Base-by-base conservation (phyloP, 495 filamentous ascomycete species). In the Tuber borchii region DNA sequence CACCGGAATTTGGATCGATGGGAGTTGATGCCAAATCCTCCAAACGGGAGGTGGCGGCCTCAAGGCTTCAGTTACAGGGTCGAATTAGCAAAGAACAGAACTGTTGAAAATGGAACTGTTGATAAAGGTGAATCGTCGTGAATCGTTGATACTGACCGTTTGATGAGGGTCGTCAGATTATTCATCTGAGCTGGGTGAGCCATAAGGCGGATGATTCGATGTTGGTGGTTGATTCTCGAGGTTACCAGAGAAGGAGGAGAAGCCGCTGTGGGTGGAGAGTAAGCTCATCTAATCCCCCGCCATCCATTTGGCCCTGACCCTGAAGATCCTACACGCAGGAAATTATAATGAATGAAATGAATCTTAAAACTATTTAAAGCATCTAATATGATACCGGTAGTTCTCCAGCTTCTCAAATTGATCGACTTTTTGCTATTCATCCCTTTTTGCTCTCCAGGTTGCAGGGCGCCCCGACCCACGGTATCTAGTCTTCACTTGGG, bases 131-230 rank as follows among this genome's bases (percentile, higher is more conserved):
- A 31, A 65, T 65, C 56, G 14, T 65, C 3, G 26, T 65, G 56
- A 65, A 31, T 65, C n/a, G 3, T 31, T 65, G 31, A 31, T 31
- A 61, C 56, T 65, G 26, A 65, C 95, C 95, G 90, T 89, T 99
- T 99, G 87, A 99, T 97, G 80, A 99, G 88, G 73, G 95, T 98
- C 68, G 93, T 95, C 76, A 99, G 86, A 83, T 97, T 97, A 87
- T 98, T 90, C 92, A 98, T 97, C 82, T 93, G 91, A 74, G 86
- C 87, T 44, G 87, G 84, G 71, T 88, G 85, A 85, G 85, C 61
- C 81, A 80, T 82, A 46, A 37, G 45, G 42, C 31, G 14, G n/a
- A 56, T 31, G 39, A 44, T 34, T 39, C 56, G 68, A 51, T 69
- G 48, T 48, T 70, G 40, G 51, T 26, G 56, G n/a, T 71, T 71